phyloP scores from a whole-genome alignment of 192 early-diverging fungal genomes.

The Rhizophagus sp. region DNA sequence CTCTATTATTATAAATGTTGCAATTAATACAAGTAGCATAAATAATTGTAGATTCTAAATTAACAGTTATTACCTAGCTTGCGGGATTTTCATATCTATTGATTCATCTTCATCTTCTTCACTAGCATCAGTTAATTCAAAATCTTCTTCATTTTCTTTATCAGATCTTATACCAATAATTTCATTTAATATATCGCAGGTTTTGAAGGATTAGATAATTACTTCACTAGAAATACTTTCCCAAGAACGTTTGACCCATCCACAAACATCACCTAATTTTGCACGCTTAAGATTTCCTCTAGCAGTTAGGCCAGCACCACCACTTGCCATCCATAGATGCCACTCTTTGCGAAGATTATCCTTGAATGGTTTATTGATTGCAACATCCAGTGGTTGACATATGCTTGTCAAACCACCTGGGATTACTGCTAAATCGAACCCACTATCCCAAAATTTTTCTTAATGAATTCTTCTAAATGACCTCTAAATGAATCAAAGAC shows the following conservation, averaged over 20 bases:
- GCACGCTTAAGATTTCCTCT: neutral
- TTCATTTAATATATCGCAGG: too few species aligned
- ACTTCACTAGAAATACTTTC: constrained; percentile 6
- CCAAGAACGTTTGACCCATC: constrained; percentile 12
- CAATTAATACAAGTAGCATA: too few species aligned
- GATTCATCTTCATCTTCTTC: too few species aligned
- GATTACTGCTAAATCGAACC: constrained; percentile 10
- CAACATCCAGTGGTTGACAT: constrained; percentile 10
- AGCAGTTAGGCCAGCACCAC: neutral
- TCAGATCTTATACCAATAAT: neutral
- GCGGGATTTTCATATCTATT: too few species aligned
- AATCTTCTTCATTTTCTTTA: neutral
- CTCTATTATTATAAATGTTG: too few species aligned
- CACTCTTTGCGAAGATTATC: constrained; percentile 4
- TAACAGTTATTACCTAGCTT: too few species aligned
- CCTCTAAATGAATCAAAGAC: constrained; percentile 13
- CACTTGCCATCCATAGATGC: constrained; percentile 12
- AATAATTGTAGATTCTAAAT: too few species aligned
- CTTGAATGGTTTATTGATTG: too few species aligned
- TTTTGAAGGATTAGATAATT: neutral
- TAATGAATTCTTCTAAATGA: neutral
- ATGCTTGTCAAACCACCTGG: constrained; percentile 22
- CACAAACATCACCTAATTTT: neutral
- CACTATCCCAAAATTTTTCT: neutral
- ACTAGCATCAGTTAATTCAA: too few species aligned